Evolutionary conservation across 805 yeast species (phyloP), one percentile per base, ranked within the genome.

Genomic region (Dipodascus geniculatus): DNA sequence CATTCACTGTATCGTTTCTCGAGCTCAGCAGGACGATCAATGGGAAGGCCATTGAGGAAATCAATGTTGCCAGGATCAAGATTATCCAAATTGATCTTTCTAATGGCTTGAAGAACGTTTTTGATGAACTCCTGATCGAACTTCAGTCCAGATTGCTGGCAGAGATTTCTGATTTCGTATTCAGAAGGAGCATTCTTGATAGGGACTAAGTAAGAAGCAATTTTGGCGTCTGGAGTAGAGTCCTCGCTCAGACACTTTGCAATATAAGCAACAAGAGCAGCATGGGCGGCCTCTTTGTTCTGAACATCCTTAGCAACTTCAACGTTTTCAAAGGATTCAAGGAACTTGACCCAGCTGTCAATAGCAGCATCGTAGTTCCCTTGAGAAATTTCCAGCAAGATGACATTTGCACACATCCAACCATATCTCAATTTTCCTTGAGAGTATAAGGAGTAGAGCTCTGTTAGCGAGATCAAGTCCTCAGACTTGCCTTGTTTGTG

Each of bases 181-280:
- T 51, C 56, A 11, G 55, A 48, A 11, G 71, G 71, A 24, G 64
- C 19, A 6, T 33, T 49, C 42, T 51, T 53, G 20, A 65, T 51
- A 2, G 69, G 68, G 1, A 66, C 67, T 1, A 66, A 60, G 47
- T 61, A 56, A 4, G 50, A 53, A 3, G 68, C 69, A 19, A 60
- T 53, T 16, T 52, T 59, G 16, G 65, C 53, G 19, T 62, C 63
- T 8, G 61, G 56, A n/a, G 54, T n/a, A 51, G 55, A 9, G 54
- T 51, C 42, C 48, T 50, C 55, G 1, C 49, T 33, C 6, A 22
- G 16, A 47, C 65, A 62, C 48, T 61, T 62, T 22, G 55, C 54
- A 49, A 64, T 55, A 54, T 67, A 67, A 9, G 69, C 67, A 2
- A 63, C 64, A 22, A 67, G 58, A 3, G 70, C 70, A 3, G 68